These are phyloP conservation scores for Asterochloris sp. DNA, from an alignment of 139 green algal genomes.

Conservation along the genomic window DNA sequence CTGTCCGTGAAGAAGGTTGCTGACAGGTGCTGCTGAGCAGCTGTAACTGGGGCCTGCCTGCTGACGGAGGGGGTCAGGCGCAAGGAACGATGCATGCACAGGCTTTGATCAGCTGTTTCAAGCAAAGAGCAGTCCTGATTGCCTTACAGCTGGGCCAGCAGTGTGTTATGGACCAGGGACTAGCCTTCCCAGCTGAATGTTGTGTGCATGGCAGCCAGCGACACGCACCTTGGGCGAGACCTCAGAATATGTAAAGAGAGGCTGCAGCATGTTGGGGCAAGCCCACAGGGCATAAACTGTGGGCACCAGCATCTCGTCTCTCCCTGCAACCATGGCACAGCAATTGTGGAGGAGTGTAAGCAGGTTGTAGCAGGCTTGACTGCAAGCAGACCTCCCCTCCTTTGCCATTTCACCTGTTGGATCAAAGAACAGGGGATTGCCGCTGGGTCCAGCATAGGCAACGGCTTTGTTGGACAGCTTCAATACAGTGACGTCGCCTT, in stretches of 20 bases:
- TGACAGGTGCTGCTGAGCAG: not conserved
- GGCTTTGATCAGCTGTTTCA: too few relatives aligned
- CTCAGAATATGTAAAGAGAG: slow-evolving; percentile 26
- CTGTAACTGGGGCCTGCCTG: not conserved
- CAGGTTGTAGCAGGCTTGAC: not conserved
- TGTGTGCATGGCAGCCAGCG: not conserved
- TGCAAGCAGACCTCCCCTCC: not conserved
- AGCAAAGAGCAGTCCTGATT: too few relatives aligned
- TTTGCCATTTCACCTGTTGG: not conserved
- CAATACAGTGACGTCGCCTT: not conserved
- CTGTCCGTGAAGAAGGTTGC: too few relatives aligned
- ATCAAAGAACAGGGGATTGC: slow-evolving; percentile 32
- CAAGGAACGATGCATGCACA: too few relatives aligned
- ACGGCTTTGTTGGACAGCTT: slow-evolving; percentile 3
- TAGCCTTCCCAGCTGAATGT: not conserved
- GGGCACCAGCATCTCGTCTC: slow-evolving; percentile 20
- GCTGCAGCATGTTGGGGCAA: slow-evolving; percentile 1
- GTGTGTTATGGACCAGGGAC: too few relatives aligned
- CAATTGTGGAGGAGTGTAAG: not conserved
- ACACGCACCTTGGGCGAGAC: slow-evolving; percentile 26
- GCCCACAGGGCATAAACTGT: slow-evolving; percentile 30
- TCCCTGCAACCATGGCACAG: not conserved
- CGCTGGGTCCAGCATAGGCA: not conserved
- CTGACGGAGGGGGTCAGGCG: too few relatives aligned
- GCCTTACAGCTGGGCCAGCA: too few relatives aligned